phyloP scores from a whole-genome alignment of 2,329 filamentous ascomycete species.

The Dothidotthia symphoricarpi region DNA sequence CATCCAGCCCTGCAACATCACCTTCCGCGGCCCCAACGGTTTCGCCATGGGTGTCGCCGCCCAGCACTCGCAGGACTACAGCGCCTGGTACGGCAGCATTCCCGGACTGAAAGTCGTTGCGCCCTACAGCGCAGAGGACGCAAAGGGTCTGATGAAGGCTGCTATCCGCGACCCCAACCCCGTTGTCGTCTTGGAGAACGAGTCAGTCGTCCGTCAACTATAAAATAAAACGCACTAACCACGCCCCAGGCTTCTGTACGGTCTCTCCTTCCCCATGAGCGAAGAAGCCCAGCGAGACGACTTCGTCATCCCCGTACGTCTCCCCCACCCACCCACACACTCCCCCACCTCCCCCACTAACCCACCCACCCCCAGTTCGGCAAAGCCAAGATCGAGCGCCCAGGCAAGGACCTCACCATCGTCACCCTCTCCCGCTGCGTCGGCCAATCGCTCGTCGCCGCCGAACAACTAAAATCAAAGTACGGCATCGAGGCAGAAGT shows the following conservation, averaged over 20 bases:
- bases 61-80: conserved; percentile 99
- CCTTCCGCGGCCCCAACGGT: conserved; percentile 98
- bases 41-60: conserved; percentile 94
- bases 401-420: conserved; percentile 93
- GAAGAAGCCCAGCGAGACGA: conserved; percentile 93
- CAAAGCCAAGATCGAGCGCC: conserved; percentile 98
- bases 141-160: conserved; percentile 96
- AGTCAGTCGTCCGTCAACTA: conserved; percentile 34
- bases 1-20: conserved; percentile 99
- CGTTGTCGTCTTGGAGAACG: conserved; percentile 66
- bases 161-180: conserved; percentile 98
- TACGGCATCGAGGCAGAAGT: conserved; percentile 96
- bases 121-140: conserved; percentile 95
- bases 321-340: not conserved
- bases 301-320: conserved; percentile 76
- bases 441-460: conserved; percentile 83
- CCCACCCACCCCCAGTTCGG: conserved; percentile 61
- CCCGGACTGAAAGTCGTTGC: conserved; percentile 95
- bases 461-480: conserved; percentile 89
- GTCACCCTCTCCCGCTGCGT: conserved; percentile 94
- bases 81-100: conserved; percentile 97
- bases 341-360: conserved; percentile 10
- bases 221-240: conserved; percentile 11
- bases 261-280: conserved; percentile 93
- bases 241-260: conserved; percentile 70